Evolutionary conservation across 148 eudicot genomes (phyloP), one percentile per base, ranked within the genome.

Genomic region (Agrostemma githago): DNA sequence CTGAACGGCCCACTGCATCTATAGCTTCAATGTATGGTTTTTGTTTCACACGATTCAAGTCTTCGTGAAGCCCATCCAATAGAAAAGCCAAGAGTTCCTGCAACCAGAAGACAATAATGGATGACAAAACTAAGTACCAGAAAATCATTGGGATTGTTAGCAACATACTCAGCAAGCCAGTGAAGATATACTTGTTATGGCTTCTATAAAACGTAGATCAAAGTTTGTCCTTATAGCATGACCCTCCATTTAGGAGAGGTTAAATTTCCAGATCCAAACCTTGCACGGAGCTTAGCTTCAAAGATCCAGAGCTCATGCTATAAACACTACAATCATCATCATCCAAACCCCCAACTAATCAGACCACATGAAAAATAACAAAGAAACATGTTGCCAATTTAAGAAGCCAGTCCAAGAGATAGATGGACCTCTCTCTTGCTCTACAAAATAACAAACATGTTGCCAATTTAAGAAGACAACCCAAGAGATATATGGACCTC

Each of bases 1-100:
- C 89, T 4, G 83, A 86, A 71, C 80, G 79, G 51, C 82, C 86
- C 76, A 85, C 91, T 69, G 80, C 83, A 76, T 93, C 92, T 66
- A 67, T 81, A 77, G 76, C 75, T 70, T 89, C 88, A 53, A 85
- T 68, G 72, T 88, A 89, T 75, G 95, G 95, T 72, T 89, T 88
- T 54, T 63, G 65, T 81, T 85, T 93, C 70, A 89, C 95, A 70
- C 95, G 92, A 81, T 93, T 93, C 72, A 93, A 85, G 80, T 91
- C 98, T 87, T 93, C 95, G 79, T 88, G 97, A 51, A 93, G 95
- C 34, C 92, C 92, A 86, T 93, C 92, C 89, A 93, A 84, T 62
- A 93, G 83, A 83, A 89, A 91, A 54, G 97, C 83, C 77, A 93
- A 85, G 70, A 93, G 85, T 74, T 93, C 98, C 98, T 93, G 78